phyloP scores from a whole-genome alignment of 2,329 filamentous ascomycete species.

The Metarhizium humberi region DNA sequence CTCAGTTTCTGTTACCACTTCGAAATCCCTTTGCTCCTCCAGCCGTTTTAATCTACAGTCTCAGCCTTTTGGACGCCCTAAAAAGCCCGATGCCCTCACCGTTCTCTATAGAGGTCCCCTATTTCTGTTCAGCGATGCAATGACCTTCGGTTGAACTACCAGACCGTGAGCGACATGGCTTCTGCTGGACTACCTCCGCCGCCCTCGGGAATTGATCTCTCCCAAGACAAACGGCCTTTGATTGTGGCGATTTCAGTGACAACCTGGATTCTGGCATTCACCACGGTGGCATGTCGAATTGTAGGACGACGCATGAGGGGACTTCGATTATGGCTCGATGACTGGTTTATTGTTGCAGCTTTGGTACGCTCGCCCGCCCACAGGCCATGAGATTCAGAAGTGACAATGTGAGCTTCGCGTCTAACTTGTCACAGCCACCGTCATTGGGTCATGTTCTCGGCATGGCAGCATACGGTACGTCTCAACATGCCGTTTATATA shows the following conservation, averaged over 20 bases:
- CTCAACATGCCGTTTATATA: background rate
- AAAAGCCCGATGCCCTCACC: no score
- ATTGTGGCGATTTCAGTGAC: conserved; percentile 10
- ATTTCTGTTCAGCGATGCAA: background rate
- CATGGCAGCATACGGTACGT: conserved; percentile 12
- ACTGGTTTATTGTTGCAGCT: conserved; percentile 14
- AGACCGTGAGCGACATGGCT: background rate
- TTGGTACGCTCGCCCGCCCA: conserved; percentile 8
- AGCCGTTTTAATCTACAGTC: no score
- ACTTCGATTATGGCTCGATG: conserved; percentile 13
- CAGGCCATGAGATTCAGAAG: background rate
- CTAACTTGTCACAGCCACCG: conserved; percentile 3
- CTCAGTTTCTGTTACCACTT: no score
- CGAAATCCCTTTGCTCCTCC: no score
- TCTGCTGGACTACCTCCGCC: background rate
- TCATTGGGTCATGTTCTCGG: conserved; percentile 9
- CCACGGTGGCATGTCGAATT: conserved; percentile 11
- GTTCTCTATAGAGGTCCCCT: background rate
- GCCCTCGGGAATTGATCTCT: conserved; percentile 13
- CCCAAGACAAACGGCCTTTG: conserved; percentile 9
- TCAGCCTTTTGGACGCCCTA: no score
- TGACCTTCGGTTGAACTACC: background rate
- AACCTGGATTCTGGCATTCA: conserved; percentile 10
- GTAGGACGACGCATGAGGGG: conserved; percentile 11
- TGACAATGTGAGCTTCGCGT: background rate